phyloP scores from a whole-genome alignment of 1,139 yeast genomes.

The Ogataea hybrid region DNA sequence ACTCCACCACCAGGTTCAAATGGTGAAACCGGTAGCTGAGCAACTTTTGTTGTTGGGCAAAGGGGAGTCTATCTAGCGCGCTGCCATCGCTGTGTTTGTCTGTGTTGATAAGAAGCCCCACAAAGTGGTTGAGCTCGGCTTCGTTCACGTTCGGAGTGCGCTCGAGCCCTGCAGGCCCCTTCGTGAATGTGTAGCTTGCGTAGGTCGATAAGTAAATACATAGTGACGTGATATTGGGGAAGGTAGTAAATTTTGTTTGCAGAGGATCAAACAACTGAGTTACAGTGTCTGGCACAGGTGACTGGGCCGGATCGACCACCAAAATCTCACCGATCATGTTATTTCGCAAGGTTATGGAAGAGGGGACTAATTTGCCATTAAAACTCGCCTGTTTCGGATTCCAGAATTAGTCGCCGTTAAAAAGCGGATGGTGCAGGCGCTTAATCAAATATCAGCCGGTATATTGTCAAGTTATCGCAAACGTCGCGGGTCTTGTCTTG shows the following conservation, averaged over 20 bases:
- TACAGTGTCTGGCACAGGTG: background rate
- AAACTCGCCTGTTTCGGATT: background rate
- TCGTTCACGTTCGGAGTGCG: conserved; percentile 16
- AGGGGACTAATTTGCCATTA: background rate
- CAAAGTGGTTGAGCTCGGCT: conserved; percentile 25
- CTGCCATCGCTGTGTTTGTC: background rate
- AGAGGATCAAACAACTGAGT: background rate
- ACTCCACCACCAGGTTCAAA: conserved; percentile 23
- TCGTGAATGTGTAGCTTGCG: conserved; percentile 9
- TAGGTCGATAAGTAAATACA: conserved; percentile 8
- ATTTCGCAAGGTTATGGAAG: background rate
- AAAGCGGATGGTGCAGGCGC: no score
- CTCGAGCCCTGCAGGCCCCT: background rate
- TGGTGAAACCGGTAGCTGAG: conserved; percentile 27
- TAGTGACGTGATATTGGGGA: conserved; percentile 2
- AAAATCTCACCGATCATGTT: conserved; percentile 7
- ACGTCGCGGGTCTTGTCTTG: background rate
- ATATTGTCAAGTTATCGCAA: background rate
- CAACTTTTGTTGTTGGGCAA: conserved; percentile 13
- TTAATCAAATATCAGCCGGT: no score
- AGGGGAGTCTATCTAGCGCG: conserved; percentile 7
- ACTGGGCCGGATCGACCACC: conserved; percentile 2
- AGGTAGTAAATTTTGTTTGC: background rate
- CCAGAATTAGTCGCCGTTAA: background rate
- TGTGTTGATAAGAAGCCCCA: conserved; percentile 24